Evolutionary conservation across 306 rosid genomes (phyloP), one percentile per base, ranked within the genome.

Genomic region (Castanopsis chinensis): DNA sequence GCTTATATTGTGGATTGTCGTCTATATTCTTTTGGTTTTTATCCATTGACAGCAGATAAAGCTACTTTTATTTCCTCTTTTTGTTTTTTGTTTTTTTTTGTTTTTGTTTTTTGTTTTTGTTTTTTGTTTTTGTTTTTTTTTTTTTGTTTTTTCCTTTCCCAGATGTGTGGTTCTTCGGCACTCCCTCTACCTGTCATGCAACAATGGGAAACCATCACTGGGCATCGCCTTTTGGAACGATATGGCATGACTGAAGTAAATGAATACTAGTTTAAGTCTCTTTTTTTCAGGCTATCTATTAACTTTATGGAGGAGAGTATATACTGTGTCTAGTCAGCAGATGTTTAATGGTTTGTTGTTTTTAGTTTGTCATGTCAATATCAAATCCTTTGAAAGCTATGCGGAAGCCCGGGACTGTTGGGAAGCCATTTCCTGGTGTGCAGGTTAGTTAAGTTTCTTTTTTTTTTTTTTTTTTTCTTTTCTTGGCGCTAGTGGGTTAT

Each of bases 101-200:
- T 32, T 67, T 53, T 23, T 70, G 61, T 45, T 74, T 74, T 13
- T 25, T 25, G 79, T 77, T 35, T 74, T 72, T 30, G 18, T 10
- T 33, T n/a, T n/a, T n/a, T n/a, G n/a, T n/a, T n/a, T n/a, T n/a
- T n/a, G 79, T 77, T 33, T 74, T 72, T 30, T 20, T 10, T 33
- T 52, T 41, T 33, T 41, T 70, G 63, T 6, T 33, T 53, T 41
- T 69, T 10, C 33, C 52, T 57, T 41, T 58, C 25, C 5, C 80
- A 95, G 99, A 95, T 95, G 99, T 90, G 99, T 89, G 99, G 99
- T 72, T 94, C 99, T 81, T 91, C 99, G 58, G 99, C 97, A 18
- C 98, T 95, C 77, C 99, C 98, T 78, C 83, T 85, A 77, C 98
- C 99, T 71, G 88, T 92, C 83, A 90, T 91, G 98, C 90, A 87